These are phyloP conservation scores for Urostyla sp. DNA, from an alignment of 73 alveolate species.

Conservation along the genomic window DNA sequence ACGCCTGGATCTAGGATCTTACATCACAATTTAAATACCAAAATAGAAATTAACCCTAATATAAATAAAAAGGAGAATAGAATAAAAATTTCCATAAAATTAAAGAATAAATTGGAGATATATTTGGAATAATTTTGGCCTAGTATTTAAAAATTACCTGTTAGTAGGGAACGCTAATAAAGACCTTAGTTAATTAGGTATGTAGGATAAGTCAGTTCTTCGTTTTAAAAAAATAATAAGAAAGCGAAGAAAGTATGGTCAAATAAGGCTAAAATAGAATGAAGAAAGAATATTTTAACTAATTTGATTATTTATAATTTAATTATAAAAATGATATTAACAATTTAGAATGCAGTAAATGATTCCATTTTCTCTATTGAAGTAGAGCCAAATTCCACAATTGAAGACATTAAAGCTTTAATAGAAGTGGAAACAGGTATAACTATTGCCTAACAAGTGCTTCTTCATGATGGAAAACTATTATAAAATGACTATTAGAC, in stretches of 20 bases:
- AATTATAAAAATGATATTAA: slow-evolving; percentile 49
- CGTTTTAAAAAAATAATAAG: no score
- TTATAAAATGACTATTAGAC: slow-evolving; percentile 27
- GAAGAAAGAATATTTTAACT: background rate
- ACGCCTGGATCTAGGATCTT: no score
- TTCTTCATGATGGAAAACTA: slow-evolving; percentile 10
- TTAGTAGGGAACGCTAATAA: no score
- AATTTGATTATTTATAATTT: background rate
- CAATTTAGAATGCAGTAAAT: slow-evolving; percentile 16
- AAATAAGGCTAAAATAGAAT: background rate
- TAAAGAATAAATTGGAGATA: no score
- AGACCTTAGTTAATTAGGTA: no score
- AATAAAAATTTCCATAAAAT: no score
- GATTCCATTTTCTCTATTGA: slow-evolving; percentile 20
- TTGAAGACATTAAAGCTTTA: slow-evolving; percentile 64
- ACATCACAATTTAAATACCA: no score
- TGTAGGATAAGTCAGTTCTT: no score
- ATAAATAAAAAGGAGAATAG: no score
- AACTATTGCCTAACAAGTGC: slow-evolving; percentile 24
- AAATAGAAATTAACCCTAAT: no score
- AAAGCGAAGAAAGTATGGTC: background rate
- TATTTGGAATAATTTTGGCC: no score
- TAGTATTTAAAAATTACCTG: no score
- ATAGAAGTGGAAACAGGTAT: slow-evolving; percentile 51
- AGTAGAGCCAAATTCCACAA: slow-evolving; percentile 63